phyloP scores from a whole-genome alignment of 768 basidiomycete species.

The Tylopilus plumbeoviolaceoides region DNA sequence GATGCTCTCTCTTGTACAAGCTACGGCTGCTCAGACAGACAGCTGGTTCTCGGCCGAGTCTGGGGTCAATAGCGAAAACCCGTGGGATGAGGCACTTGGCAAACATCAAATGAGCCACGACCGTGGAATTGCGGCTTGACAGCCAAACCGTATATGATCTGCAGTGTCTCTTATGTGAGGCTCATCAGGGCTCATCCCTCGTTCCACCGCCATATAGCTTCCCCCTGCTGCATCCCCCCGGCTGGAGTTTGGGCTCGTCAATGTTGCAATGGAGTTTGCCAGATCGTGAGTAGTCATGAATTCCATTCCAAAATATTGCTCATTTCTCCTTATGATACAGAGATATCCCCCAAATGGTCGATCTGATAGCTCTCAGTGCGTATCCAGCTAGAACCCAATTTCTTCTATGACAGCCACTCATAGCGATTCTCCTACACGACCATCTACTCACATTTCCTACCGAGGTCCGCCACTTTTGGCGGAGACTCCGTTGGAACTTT shows the following conservation, averaged over 20 bases:
- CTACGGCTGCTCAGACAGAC: background rate
- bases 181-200: no score
- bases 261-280: constrained; percentile 2
- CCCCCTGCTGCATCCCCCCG: background rate
- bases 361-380: constrained; percentile 7
- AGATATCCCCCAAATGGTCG: background rate
- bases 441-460: constrained; percentile 40
- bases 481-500: constrained; percentile 26
- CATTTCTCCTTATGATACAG: background rate
- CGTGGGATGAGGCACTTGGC: background rate
- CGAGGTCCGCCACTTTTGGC: constrained; percentile 47
- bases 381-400: background rate
- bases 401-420: background rate
- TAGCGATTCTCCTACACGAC: constrained; percentile 40
- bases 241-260: background rate
- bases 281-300: background rate
- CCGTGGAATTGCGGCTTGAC: background rate
- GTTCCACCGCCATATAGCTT: background rate
- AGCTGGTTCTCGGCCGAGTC: background rate
- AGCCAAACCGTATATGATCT: background rate
- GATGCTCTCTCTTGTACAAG: no score
- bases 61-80: no score
- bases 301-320: no score
- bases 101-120: background rate
- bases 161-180: background rate